These are phyloP conservation scores for Phaeosphaeriaceae sp. DNA, from an alignment of 2,329 filamentous ascomycete genomes.

Conservation along the genomic window DNA sequence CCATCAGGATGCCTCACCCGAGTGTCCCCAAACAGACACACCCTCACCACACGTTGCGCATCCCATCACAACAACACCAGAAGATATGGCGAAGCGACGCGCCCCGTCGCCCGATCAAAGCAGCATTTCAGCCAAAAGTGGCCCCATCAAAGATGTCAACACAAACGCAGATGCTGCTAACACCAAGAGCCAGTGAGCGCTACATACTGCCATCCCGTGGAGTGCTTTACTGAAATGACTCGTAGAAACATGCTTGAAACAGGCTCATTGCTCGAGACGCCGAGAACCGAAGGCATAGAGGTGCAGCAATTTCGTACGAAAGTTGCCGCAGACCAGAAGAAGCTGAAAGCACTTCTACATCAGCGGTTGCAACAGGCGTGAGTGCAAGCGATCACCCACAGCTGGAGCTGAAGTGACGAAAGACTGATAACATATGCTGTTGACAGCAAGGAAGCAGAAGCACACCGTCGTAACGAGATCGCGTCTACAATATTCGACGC, in stretches of 20 bases:
- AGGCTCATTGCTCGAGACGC: conserved; percentile 23
- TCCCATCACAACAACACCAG: background rate
- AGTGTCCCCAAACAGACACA: background rate
- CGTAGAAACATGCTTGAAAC: conserved; percentile 30
- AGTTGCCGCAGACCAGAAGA: conserved; percentile 22
- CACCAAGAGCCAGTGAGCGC: conserved; percentile 37
- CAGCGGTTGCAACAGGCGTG: conserved; percentile 28
- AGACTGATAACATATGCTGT: background rate
- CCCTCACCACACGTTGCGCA: background rate
- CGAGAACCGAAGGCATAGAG: conserved; percentile 27
- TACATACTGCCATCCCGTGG: background rate
- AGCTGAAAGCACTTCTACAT: conserved; percentile 24
- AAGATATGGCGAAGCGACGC: conserved; percentile 24
- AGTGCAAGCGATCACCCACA: conserved; percentile 6
- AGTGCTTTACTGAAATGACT: conserved; percentile 3
- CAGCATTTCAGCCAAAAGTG: background rate
- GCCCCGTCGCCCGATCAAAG: conserved; percentile 1
- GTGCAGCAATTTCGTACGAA: conserved; percentile 27
- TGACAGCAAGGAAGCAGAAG: conserved; percentile 23
- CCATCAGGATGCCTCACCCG: background rate
- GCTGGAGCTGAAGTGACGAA: background rate
- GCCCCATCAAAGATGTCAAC: conserved; percentile 4
- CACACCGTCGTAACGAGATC: conserved; percentile 29
- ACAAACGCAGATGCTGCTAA: conserved; percentile 13
- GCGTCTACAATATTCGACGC: conserved; percentile 22